Evolutionary conservation across 768 basidiomycete genomes (phyloP).

Genomic region (Kwoniella europaea): DNA sequence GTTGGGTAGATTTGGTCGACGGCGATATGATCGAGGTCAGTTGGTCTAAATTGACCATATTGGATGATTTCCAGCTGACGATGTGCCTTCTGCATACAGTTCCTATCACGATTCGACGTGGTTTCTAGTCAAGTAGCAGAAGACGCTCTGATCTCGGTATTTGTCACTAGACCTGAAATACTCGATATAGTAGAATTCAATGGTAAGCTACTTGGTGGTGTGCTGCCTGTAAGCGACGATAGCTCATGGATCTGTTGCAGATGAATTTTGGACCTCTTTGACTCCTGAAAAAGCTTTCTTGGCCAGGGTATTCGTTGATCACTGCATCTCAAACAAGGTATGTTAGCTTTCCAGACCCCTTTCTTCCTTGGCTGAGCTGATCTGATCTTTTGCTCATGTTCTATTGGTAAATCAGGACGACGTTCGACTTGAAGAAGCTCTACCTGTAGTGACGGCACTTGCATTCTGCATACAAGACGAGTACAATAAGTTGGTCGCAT

Average conservation of each 20-base stretch:
- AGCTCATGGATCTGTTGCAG: slow-evolving; percentile 59
- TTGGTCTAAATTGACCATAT: not conserved
- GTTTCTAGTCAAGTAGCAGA: slow-evolving; percentile 64
- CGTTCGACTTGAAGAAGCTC: slow-evolving; percentile 67
- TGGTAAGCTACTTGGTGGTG: slow-evolving; percentile 61
- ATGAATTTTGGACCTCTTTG: slow-evolving; percentile 71
- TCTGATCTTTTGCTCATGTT: not conserved
- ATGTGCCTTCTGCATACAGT: slow-evolving; percentile 56
- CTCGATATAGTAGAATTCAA: slow-evolving; percentile 72
- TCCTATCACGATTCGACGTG: slow-evolving; percentile 56
- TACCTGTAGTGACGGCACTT: slow-evolving; percentile 83
- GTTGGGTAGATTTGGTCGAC: slow-evolving; percentile 72
- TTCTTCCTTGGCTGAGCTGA: not conserved
- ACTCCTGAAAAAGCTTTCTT: slow-evolving; percentile 80
- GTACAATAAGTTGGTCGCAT: slow-evolving; percentile 67
- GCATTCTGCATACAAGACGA: slow-evolving; percentile 74
- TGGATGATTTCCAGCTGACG: slow-evolving; percentile 23
- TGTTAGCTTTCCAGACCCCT: slow-evolving; percentile 7
- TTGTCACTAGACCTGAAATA: slow-evolving; percentile 69
- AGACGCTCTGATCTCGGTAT: slow-evolving; percentile 75
- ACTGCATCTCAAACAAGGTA: slow-evolving; percentile 66
- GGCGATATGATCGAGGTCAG: slow-evolving; percentile 61
- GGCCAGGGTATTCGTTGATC: slow-evolving; percentile 78
- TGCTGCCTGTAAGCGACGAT: not conserved
- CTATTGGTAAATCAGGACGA: slow-evolving; percentile 60